Evolutionary conservation across 495 filamentous ascomycete species (phyloP).

Genomic region (Talaromyces ruber): DNA sequence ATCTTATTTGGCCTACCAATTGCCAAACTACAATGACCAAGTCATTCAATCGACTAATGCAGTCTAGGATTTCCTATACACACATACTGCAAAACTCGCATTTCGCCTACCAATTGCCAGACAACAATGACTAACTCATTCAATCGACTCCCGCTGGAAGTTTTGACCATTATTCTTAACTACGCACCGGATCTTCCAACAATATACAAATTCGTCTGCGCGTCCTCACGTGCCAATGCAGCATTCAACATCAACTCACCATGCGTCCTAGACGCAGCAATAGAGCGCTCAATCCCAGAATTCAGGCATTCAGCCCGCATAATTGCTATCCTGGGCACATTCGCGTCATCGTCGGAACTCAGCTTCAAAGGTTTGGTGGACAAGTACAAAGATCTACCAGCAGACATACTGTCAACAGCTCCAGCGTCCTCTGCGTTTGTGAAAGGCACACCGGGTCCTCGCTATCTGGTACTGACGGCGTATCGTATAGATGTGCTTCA

Average conservation of each 20-base stretch:
- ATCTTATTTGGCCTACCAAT: too few relatives aligned
- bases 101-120: too few relatives aligned
- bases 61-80: background rate
- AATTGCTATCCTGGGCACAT: slow-evolving; percentile 5
- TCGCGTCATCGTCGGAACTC: background rate
- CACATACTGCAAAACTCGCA: too few relatives aligned
- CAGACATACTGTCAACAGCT: background rate
- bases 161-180: background rate
- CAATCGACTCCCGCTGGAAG: slow-evolving; percentile 2
- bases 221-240: background rate
- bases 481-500: slow-evolving; percentile 4
- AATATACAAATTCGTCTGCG: slow-evolving; percentile 8
- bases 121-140: background rate
- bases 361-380: background rate
- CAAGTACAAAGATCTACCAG: background rate
- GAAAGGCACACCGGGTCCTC: background rate
- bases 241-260: slow-evolving; percentile 1
- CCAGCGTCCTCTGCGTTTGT: slow-evolving; percentile 1
- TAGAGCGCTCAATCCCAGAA: slow-evolving; percentile 4
- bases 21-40: background rate
- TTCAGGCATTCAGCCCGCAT: slow-evolving; percentile 5
- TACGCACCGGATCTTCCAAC: slow-evolving; percentile 4
- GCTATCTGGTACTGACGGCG: background rate
- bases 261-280: background rate
- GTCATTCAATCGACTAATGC: background rate